Base-by-base conservation (phyloP, 2,329 filamentous ascomycete species). In the Ascosphaera acerosa region DNA sequence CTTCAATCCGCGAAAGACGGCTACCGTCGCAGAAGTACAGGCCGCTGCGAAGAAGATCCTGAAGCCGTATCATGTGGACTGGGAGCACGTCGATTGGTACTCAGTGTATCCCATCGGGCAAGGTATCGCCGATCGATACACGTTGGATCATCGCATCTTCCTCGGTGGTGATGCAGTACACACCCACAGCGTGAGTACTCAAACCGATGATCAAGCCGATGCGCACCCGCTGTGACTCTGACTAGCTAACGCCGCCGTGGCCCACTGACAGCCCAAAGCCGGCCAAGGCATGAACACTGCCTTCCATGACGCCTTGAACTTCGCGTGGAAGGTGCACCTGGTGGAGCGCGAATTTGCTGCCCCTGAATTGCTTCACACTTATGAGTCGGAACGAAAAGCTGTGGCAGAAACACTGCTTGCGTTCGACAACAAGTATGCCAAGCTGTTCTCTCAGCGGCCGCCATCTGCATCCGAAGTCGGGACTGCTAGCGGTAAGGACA, bases 311-410 rank as follows among this genome's bases (percentile, higher is more conserved):
- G 80, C 80, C 1, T 66, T 80, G 36, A 94, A 92, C 50, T 60
- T 94, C 25, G 82, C 82, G 5, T 94, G 82, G 82, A 94, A 94
- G 57, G 76, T 92, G 32, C 82, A 91, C 47, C 70, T 76, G 20
- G 84, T 92, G 6, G 81, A 91, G 47, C 62, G 64, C 16, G 80
- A 80, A 9, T 77, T 90, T 40, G 77, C 80, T 1, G 55, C 70
- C 18, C 72, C 76, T 36, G 65, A 66, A 3, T 61, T 87, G 12
- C 63, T 94, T 31, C 66, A 70, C 37, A 87, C 82, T 0, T 94
- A 92, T 49, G 78, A 92, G 53, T 61, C 64, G 2, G 82, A 92
- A 53, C 72, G 82, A 34, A 82, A 77, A 47, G 62, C 74, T 34
- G 73, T 89, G 26, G 84, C 84, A 4, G 76, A 91, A 51, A 76